Base-by-base conservation (phyloP, 495 filamentous ascomycete genomes). In the Penicillium malachiteum region DNA sequence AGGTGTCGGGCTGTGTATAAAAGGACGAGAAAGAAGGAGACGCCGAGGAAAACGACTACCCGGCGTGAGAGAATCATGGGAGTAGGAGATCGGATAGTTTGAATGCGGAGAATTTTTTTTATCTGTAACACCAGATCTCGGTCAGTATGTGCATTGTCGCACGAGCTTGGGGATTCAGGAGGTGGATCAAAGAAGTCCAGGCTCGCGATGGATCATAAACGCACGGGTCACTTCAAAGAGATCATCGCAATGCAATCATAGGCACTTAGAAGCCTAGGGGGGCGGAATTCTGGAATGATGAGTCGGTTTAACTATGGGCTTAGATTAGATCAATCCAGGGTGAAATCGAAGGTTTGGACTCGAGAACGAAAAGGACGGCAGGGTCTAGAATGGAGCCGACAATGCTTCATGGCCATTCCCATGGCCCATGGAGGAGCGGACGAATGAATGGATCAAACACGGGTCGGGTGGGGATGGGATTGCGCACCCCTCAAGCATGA, bases 1-100 rank as follows among this genome's bases (percentile, higher is more conserved):
- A 76, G 63, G 26, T 43, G 63, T 39, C 63, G 66, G 45, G 70
- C 57, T 18, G 71, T 62, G 58, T 68, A 55, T 35, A 72, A 45
- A 56, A 70, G 52, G 56, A 68, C 51, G 45, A 64, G 26, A 54
- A 69, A 64, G 55, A 77, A 71, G 65, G 60, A 66, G 58, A 70
- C 54, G 68, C 74, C 71, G 50, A 75, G 55, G 42, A 73, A 64
- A 52, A 71, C 62, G 32, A 71, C 59, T 32, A 61, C 52, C 44
- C 72, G 72, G 44, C 72, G 72, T 65, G 65, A 63, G 59, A 66
- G 63, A 70, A 71, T 64, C 74, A 77, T 77, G 57, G 60, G 56
- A 52, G 44, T 51, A 32, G 54, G 30, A 10, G 55, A 47, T 51
- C 7, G 33, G 40, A 16, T 33, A 50, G 41, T 55, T 40, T 26